A percentile compares a stretch with the other conserved stretches of the same genome.
These are phyloP conservation scores for Pisolithus microcarpus DNA, from an alignment of 768 basidiomycete species.

Conservation along the genomic window DNA sequence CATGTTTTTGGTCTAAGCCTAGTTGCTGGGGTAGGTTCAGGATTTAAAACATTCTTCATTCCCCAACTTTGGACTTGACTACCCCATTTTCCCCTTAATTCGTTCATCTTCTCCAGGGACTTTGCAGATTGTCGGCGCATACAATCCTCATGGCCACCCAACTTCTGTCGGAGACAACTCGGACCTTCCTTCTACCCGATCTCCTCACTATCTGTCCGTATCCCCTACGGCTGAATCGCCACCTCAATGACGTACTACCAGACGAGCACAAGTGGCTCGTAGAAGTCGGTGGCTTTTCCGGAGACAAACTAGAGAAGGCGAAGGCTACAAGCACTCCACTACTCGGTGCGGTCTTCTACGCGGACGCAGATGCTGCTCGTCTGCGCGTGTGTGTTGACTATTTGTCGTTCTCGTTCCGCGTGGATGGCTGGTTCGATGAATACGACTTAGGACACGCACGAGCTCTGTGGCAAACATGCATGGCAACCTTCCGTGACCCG, in stretches of 20 bases:
- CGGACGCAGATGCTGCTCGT: conserved; percentile 45
- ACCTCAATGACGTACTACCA: conserved; percentile 30
- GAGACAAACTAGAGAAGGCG: conserved; percentile 33
- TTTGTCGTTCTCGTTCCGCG: conserved; percentile 42
- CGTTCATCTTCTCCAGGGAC: too few relatives aligned
- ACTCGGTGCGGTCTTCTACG: conserved; percentile 60
- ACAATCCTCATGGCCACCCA: too few relatives aligned
- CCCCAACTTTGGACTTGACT: too few relatives aligned
- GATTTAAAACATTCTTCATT: too few relatives aligned
- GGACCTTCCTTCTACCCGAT: too few relatives aligned
- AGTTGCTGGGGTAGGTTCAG: too few relatives aligned
- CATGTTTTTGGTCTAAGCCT: too few relatives aligned
- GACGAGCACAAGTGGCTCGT: conserved; percentile 33
- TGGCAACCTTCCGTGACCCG: conserved; percentile 25
- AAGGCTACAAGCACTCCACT: conserved; percentile 58
- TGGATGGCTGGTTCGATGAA: conserved; percentile 38
- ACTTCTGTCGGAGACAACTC: too few relatives aligned
- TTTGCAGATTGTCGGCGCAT: too few relatives aligned
- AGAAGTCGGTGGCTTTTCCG: conserved; percentile 19
- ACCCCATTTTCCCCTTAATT: too few relatives aligned
- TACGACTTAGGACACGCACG: conserved; percentile 25
- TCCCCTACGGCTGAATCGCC: conserved; percentile 17
- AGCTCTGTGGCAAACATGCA: conserved; percentile 25
- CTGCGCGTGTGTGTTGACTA: conserved; percentile 64
- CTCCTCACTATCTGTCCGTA: too few relatives aligned